Evolutionary conservation across 345 rosid species (phyloP), one percentile per base, ranked within the genome.

Genomic region (Hypericum androsaemum): DNA sequence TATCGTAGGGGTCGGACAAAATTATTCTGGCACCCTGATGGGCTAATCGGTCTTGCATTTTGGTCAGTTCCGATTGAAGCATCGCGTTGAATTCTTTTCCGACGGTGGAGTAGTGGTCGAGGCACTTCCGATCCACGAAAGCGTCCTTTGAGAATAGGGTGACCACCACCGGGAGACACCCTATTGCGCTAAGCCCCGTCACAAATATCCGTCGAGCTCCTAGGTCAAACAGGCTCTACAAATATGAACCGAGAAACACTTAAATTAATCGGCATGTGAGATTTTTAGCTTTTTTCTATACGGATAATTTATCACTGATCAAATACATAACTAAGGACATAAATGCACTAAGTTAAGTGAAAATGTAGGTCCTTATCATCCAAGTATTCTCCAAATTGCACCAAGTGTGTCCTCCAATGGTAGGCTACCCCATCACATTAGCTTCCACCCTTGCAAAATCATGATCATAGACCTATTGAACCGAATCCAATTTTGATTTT

Each of bases 151-250:
- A 78, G 56, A 68, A 57, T 11, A 83, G 45, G 3, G 95, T 86
- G 53, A 86, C 86, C 3, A 86, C 71, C 12, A 68, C 52, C 5
- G 95, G 97, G 65, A 89, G 48, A 61, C 97, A 89, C 10, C 90
- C 97, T 76, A 86, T 75, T 7, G 94, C 95, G 42, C 94, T 81
- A 12, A 86, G 67, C 6, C 79, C 79, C 0, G 51, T 52, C 13
- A 86, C 62, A 0, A 35, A 8, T 7, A 89, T 62, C 37, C 44
- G 77, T 58, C 80, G 53, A 8, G 88, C 90, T 48, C 94, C 90
- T 78, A 80, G 80, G 5, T 70, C 58, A 71, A 70, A 63, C 49
- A 83, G 71, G 38, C 54, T 79, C 95, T 89, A 53, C 7, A 44
- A 50, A 47, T 32, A 17, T 28, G 35, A 16, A 50, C 43, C 32